A percentile compares a stretch with the other conserved stretches of the same genome.
Conservation (phyloP, 1,284 basidiomycete species). For the Lignosus rhinocerotis region DNA sequence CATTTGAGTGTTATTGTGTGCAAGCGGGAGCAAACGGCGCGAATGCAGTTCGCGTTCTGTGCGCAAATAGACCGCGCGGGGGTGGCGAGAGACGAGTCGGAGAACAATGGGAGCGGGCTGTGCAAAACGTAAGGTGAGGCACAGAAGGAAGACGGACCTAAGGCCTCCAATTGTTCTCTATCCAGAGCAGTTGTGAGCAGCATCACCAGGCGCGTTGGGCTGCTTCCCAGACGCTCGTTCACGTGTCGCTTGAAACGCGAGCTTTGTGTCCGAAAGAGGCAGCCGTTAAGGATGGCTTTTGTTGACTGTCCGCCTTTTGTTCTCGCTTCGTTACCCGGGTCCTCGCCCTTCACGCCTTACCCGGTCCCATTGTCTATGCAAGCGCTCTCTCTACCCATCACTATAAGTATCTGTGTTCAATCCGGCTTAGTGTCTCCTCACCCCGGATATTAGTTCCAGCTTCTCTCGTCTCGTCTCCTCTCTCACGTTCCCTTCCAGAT, state of each 20-base stretch:
- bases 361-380: slow-evolving; percentile 34
- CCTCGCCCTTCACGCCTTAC: slow-evolving; percentile 14
- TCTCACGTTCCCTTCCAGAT: slow-evolving; percentile 30
- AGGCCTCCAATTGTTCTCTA: slow-evolving; percentile 26
- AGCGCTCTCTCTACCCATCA: slow-evolving; percentile 21
- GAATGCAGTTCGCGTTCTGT: slow-evolving; percentile 10
- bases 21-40: slow-evolving; percentile 7
- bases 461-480: slow-evolving; percentile 24
- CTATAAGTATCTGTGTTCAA: slow-evolving; percentile 34
- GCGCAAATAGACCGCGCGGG: slow-evolving; percentile 11
- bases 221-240: slow-evolving; percentile 9
- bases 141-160: not conserved
- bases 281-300: slow-evolving; percentile 29
- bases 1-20: slow-evolving; percentile 17
- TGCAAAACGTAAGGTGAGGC: slow-evolving; percentile 17
- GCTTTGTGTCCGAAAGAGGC: slow-evolving; percentile 33
- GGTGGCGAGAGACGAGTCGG: not conserved
- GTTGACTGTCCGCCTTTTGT: slow-evolving; percentile 35
- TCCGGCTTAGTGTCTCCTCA: slow-evolving; percentile 27
- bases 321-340: slow-evolving; percentile 34
- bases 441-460: slow-evolving; percentile 40
- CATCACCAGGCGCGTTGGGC: not conserved
- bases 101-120: slow-evolving; percentile 21
- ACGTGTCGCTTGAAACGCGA: slow-evolving; percentile 24
- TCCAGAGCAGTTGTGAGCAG: slow-evolving; percentile 1